Evolutionary conservation across 805 yeast species (phyloP).

Genomic region (Cyberlindnera euphorbiae): DNA sequence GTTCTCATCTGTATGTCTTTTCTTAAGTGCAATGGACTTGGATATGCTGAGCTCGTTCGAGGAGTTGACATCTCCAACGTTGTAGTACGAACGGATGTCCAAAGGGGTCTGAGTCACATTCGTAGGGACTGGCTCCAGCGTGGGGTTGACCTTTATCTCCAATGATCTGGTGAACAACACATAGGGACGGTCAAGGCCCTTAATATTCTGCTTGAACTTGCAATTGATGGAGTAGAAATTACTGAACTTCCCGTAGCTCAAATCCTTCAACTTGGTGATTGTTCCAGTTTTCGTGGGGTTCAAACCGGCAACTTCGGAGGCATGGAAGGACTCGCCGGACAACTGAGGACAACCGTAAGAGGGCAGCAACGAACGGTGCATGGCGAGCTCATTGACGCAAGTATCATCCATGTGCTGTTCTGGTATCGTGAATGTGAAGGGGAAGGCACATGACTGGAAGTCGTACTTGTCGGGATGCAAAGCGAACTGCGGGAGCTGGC

Average conservation of each 20-base stretch:
- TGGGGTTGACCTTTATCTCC: slow-evolving; percentile 14
- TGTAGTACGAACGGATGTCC: slow-evolving; percentile 12
- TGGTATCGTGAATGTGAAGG: slow-evolving; percentile 18
- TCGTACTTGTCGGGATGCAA: slow-evolving; percentile 7
- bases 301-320: slow-evolving; percentile 16
- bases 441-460: slow-evolving; percentile 14
- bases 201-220: slow-evolving; percentile 14
- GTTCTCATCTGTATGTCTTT: neutral
- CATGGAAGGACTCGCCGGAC: slow-evolving; percentile 15
- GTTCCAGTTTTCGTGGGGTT: slow-evolving; percentile 5
- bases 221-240: slow-evolving; percentile 16
- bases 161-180: slow-evolving; percentile 17
- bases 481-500: slow-evolving; percentile 8
- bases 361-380: slow-evolving; percentile 13
- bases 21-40: slow-evolving; percentile 14
- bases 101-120: slow-evolving; percentile 6
- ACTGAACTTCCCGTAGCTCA: slow-evolving; percentile 7
- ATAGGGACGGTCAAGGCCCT: slow-evolving; percentile 10
- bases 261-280: slow-evolving; percentile 2
- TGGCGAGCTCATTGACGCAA: slow-evolving; percentile 4
- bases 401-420: slow-evolving; percentile 14
- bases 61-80: slow-evolving; percentile 8
- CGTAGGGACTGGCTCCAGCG: slow-evolving; percentile 6
- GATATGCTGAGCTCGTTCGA: slow-evolving; percentile 11
- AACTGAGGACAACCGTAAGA: slow-evolving; percentile 18